phyloP scores from a whole-genome alignment of 345 rosid genomes.

The Raphanus sativus region DNA sequence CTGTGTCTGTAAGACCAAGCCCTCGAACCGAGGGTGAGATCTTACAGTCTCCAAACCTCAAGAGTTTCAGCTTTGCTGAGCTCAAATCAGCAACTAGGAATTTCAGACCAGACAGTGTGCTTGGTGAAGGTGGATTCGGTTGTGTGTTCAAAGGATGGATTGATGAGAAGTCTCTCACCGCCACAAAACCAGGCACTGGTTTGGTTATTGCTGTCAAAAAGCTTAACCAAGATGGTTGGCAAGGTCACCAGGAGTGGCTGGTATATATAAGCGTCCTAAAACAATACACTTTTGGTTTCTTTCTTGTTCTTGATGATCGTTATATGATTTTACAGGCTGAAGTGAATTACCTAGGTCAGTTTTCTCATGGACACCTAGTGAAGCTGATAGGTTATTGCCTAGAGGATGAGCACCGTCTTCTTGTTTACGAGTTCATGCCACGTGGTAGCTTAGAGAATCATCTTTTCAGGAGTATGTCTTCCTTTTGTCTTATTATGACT shows the following conservation, averaged over 20 bases:
- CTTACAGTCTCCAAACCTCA: constrained; percentile 61
- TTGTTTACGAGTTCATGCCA: constrained; percentile 95
- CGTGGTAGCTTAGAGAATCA: constrained; percentile 99
- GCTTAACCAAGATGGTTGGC: constrained; percentile 70
- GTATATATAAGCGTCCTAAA: constrained; percentile 30
- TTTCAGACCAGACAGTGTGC: constrained; percentile 74
- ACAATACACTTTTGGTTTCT: neutral
- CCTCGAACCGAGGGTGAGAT: constrained; percentile 75
- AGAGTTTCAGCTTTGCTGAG: constrained; percentile 56
- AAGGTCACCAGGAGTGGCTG: constrained; percentile 84
- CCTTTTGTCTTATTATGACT: neutral
- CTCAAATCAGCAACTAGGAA: constrained; percentile 71
- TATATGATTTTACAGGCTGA: constrained; percentile 65
- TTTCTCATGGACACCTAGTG: constrained; percentile 89
- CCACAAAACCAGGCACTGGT: constrained; percentile 77
- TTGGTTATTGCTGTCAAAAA: constrained; percentile 70
- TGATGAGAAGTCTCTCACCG: constrained; percentile 60
- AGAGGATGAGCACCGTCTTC: constrained; percentile 90
- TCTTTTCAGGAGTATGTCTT: constrained; percentile 83
- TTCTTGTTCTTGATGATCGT: neutral
- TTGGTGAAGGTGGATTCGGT: constrained; percentile 87
- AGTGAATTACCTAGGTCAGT: constrained; percentile 91
- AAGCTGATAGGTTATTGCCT: constrained; percentile 88
- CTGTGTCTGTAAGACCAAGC: constrained; percentile 47
- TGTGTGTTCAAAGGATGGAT: constrained; percentile 85